Evolutionary conservation across 768 basidiomycete species (phyloP).

Genomic region (Ramaria rubella): DNA sequence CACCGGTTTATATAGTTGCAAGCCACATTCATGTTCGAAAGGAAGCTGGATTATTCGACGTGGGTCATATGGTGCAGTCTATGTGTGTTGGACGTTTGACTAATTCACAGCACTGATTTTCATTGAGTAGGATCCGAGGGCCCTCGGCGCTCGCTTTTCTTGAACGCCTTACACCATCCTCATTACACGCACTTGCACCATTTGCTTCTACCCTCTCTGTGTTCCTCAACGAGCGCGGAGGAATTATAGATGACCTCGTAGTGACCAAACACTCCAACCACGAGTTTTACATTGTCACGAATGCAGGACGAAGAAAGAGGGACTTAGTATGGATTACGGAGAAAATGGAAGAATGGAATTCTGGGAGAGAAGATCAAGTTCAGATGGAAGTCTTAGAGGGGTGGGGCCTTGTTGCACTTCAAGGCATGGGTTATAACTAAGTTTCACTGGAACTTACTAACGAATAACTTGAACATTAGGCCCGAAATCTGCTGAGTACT

Average conservation of each 20-base stretch:
- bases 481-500: conserved; percentile 71
- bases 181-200: conserved; percentile 56
- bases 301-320: conserved; percentile 78
- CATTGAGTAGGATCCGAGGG: conserved; percentile 66
- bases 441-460: background rate
- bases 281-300: conserved; percentile 93
- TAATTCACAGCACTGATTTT: background rate
- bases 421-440: conserved; percentile 46
- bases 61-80: conserved; percentile 96
- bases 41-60: conserved; percentile 86
- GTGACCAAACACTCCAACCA: conserved; percentile 77
- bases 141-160: conserved; percentile 73
- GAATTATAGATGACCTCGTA: conserved; percentile 94
- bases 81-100: conserved; percentile 41
- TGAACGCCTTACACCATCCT: conserved; percentile 85
- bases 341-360: conserved; percentile 76
- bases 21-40: conserved; percentile 87
- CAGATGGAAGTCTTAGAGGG: conserved; percentile 74
- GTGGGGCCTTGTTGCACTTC: conserved; percentile 87
- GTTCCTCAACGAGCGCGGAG: conserved; percentile 80
- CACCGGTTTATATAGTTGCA: conserved; percentile 46
- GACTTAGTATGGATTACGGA: conserved; percentile 73
- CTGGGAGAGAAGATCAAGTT: conserved; percentile 46
- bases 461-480: conserved; percentile 37
- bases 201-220: conserved; percentile 85